Percentiles rank a stretch among this genome's conserved stretches.
phyloP scores from a whole-genome alignment of 805 yeast species.

The Candida sonorensis region DNA sequence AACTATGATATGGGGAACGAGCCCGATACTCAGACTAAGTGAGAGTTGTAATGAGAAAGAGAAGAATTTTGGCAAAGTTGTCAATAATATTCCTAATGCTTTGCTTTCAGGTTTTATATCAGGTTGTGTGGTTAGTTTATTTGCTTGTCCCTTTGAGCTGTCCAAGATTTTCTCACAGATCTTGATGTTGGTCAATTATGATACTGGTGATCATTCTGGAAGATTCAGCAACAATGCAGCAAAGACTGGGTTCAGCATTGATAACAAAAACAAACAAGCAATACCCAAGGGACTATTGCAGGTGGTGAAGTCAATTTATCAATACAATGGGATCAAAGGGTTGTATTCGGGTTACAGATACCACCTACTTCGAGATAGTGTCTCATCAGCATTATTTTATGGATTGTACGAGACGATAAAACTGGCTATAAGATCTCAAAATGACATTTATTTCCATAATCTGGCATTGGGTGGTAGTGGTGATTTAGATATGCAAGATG shows the following conservation, averaged over 20 bases:
- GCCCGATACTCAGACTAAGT: conserved; percentile 4
- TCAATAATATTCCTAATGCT: conserved; percentile 38
- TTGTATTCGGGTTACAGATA: conserved; percentile 68
- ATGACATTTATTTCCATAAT: conserved; percentile 7
- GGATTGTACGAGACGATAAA: conserved; percentile 72
- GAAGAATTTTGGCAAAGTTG: conserved; percentile 10
- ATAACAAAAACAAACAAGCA: too few species aligned
- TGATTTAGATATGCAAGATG: neutral
- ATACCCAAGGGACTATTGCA: conserved; percentile 30
- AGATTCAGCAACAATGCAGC: too few species aligned
- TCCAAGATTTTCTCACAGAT: conserved; percentile 78
- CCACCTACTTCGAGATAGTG: conserved; percentile 61
- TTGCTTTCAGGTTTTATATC: conserved; percentile 57
- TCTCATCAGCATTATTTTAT: conserved; percentile 69
- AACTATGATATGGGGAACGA: conserved; percentile 8
- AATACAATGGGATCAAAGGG: conserved; percentile 54
- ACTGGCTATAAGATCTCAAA: conserved; percentile 30
- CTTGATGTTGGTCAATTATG: conserved; percentile 37
- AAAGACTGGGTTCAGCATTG: too few species aligned
- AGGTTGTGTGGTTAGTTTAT: conserved; percentile 55
- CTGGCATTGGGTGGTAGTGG: neutral
- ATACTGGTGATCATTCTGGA: conserved; percentile 10
- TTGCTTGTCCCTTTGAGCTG: conserved; percentile 82
- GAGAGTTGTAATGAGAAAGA: conserved; percentile 1
- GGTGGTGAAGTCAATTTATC: conserved; percentile 47